A percentile compares a stretch with the other conserved stretches of the same genome.
Conservation (phyloP, 1,284 basidiomycete species). For the Trichosporon asahii region DNA sequence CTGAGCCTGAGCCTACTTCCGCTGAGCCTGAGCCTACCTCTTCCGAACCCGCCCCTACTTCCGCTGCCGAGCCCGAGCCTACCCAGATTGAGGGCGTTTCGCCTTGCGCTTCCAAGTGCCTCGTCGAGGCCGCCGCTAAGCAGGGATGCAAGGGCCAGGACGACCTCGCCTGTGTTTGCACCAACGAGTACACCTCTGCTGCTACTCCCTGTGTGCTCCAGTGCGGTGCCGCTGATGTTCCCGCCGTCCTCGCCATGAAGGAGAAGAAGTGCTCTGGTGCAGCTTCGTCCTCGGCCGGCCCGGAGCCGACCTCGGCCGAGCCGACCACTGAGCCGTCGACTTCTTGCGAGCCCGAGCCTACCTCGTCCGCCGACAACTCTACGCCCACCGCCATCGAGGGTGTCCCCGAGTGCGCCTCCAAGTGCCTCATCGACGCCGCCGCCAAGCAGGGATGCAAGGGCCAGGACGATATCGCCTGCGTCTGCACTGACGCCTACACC, state of each 20-base stretch:
- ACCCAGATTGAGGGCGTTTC: background rate
- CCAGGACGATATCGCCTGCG: slow-evolving; percentile 6
- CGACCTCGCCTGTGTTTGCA: slow-evolving; percentile 14
- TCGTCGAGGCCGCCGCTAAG: background rate
- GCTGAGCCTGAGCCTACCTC: background rate
- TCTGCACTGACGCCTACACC: slow-evolving; percentile 9
- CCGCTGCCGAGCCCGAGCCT: background rate
- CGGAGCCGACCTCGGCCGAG: background rate
- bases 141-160: slow-evolving; percentile 4
- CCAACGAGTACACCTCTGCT: background rate
- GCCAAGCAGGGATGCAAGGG: background rate
- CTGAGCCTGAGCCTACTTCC: background rate
- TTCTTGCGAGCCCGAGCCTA: background rate
- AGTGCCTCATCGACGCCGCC: slow-evolving; percentile 3
- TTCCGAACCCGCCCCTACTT: background rate
- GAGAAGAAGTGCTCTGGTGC: slow-evolving; percentile 5
- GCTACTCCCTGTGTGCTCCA: slow-evolving; percentile 4
- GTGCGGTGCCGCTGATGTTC: slow-evolving; percentile 6
- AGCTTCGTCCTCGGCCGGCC: background rate
- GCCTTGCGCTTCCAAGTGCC: background rate
- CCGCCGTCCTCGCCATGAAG: slow-evolving; percentile 6
- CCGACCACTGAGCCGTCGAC: background rate
- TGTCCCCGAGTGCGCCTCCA: background rate
- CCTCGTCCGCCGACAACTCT: background rate
- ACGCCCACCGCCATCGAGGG: slow-evolving; percentile 1